These are phyloP conservation scores for Trypanosoma theileri DNA, from an alignment of 208 protist genomes.

Conservation along the genomic window DNA sequence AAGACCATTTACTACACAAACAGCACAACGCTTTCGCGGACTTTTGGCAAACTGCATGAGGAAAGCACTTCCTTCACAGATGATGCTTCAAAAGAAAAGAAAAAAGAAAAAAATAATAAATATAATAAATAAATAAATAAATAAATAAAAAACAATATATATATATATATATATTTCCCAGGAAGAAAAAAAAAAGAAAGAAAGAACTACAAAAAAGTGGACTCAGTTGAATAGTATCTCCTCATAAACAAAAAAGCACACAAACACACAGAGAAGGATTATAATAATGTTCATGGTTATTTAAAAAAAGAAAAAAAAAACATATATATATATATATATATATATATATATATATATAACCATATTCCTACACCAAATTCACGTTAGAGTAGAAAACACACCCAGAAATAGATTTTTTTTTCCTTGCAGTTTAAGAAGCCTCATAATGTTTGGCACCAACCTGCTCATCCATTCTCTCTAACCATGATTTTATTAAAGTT, in stretches of 20 bases:
- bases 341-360: background rate
- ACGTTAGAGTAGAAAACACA: no score
- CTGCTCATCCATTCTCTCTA: constrained; percentile 55
- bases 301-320: constrained; percentile 6
- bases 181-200: background rate
- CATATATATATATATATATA: constrained; percentile 6
- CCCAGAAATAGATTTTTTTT: no score
- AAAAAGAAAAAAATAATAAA: constrained; percentile 1
- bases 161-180: background rate
- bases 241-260: background rate
- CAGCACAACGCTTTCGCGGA: constrained; percentile 54
- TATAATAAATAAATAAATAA: constrained; percentile 7
- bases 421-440: no score
- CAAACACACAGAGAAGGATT: background rate
- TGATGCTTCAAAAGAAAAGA: constrained; percentile 1
- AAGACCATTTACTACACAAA: constrained; percentile 43
- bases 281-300: no score
- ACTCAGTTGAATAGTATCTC: background rate
- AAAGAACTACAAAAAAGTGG: background rate
- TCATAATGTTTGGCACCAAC: constrained; percentile 20
- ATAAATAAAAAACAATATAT: constrained; percentile 3
- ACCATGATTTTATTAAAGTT: constrained; percentile 63
- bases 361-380: no score
- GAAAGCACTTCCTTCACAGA: background rate
- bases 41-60: constrained; percentile 18